Conservation (phyloP, 306 rosid genomes). For the Vigna trinervia region DNA sequence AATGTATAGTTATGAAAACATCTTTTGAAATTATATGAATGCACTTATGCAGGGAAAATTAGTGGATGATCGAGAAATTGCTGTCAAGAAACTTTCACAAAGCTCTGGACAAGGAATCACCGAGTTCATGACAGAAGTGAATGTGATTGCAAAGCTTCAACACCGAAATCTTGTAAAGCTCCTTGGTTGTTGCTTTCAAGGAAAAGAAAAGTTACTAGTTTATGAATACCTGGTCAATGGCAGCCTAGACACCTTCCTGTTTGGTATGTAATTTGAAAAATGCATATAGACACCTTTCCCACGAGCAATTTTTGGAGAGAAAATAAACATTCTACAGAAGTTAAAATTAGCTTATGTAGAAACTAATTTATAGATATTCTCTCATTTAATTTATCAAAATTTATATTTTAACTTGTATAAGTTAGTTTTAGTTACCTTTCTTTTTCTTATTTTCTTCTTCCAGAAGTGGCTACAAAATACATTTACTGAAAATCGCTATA, state of each 20-base stretch:
- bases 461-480: too few species aligned
- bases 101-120: constrained; percentile 13
- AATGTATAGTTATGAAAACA: neutral
- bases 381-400: too few species aligned
- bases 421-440: too few species aligned
- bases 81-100: constrained; percentile 23
- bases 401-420: too few species aligned
- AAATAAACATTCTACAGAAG: too few species aligned
- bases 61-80: constrained; percentile 3
- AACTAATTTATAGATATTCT: too few species aligned
- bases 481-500: too few species aligned
- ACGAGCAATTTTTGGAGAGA: too few species aligned
- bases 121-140: constrained; percentile 11
- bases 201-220: constrained; percentile 19
- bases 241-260: constrained; percentile 18
- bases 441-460: too few species aligned
- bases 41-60: constrained; percentile 10
- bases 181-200: constrained; percentile 19
- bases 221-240: constrained; percentile 33
- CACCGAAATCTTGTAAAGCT: constrained; percentile 38
- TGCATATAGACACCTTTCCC: neutral
- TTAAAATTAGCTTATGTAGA: too few species aligned
- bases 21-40: neutral
- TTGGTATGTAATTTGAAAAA: constrained; percentile 11
- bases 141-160: constrained; percentile 29